These are phyloP conservation scores for Trichophyton equinum DNA, from an alignment of 2,329 filamentous ascomycete genomes.

Conservation along the genomic window DNA sequence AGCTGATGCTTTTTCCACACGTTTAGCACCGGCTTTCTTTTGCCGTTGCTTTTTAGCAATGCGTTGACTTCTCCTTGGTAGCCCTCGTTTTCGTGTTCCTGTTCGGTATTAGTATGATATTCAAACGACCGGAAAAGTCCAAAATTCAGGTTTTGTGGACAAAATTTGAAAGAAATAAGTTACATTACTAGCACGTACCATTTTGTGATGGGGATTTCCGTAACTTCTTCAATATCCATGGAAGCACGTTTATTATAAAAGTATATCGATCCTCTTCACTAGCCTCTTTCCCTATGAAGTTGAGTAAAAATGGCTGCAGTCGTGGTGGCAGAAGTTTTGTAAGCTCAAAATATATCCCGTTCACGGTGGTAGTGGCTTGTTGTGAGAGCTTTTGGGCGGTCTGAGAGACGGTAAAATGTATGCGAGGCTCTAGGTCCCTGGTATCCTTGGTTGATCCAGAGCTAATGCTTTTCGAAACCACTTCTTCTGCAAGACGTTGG, in stretches of 20 bases:
- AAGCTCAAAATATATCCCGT: conserved; percentile 1
- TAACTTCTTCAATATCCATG: neutral
- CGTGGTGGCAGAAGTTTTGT: neutral
- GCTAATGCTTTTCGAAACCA: neutral
- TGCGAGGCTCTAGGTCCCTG: neutral
- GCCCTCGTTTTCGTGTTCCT: neutral
- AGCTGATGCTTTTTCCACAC: neutral
- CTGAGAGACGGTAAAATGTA: neutral
- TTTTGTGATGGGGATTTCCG: neutral
- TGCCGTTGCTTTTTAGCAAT: neutral
- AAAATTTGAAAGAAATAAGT: neutral
- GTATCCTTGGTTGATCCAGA: neutral
- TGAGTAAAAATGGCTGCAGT: neutral
- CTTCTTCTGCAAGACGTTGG: neutral
- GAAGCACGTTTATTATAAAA: conserved; percentile 3
- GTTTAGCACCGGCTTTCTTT: neutral
- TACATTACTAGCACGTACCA: neutral
- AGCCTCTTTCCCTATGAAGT: conserved; percentile 2
- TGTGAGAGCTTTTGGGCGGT: neutral
- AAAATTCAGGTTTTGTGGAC: neutral
- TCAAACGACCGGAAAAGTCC: neutral
- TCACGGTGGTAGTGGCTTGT: neutral
- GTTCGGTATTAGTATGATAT: neutral
- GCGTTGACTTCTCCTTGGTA: neutral
- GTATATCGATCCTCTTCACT: neutral